Base-by-base conservation (phyloP, 176 grass and related monocot genomes). In the Areca catechu region DNA sequence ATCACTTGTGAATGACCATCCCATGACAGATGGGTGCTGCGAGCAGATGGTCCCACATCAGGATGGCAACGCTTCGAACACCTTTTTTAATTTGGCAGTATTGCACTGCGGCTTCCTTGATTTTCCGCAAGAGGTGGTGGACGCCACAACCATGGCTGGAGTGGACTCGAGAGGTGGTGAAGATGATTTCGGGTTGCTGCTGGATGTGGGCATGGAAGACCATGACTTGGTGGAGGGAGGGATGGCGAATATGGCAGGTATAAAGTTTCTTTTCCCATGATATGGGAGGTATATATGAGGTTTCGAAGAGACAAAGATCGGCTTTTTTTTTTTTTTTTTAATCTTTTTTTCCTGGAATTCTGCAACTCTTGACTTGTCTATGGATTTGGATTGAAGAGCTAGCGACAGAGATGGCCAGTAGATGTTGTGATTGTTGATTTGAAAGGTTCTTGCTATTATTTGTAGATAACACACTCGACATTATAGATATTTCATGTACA, bases 21-120 rank as follows among this genome's bases (percentile, higher is more conserved):
- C 50, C 10, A 54, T 53, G 10, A 5, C 50, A 15, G 24, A 51
- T 66, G 29, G 14, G 21, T 53, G 22, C n/a, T 24, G 30, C 15
- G 49, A 30, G 24, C 63, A 54, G 20, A 22, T 28, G 63, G 50
- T 30, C 14, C 52, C 53, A 22, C 53, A 48, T 20, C 20, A 69
- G 18, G 53, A 66, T 16, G 63, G 25, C 52, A 49, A 4, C 20
- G 49, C 34, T 54, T 49, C 30, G 12, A 48, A 7, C 15, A 17
- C 53, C 66, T 57, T 57, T 20, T 4, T 57, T 15, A 56, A 69
- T 34, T 16, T 68, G 51, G 51, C 65, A 20, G 5, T 56, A 4
- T 20, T 68, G 51, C 65, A 43, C 16, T 22, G 18, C 27, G 43
- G 43, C 65, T 16, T 30, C 50, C n/a, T 47, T 24, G 50, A 37